Conservation (phyloP, 768 basidiomycete species). For the Serendipita sp. region DNA sequence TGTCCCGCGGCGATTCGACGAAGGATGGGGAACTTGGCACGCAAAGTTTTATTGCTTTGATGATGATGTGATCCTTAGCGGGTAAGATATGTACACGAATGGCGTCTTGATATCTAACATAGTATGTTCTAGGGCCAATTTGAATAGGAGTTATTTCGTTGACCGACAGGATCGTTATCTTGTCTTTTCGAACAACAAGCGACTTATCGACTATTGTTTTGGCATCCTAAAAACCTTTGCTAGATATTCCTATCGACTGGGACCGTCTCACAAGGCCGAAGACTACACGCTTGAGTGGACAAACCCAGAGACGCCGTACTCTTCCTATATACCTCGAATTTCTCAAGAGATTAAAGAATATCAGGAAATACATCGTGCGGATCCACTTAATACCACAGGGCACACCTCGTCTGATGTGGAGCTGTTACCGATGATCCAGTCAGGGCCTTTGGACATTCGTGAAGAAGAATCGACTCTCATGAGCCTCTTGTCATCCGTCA, state of each 20-base stretch:
- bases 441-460: conserved; percentile 68
- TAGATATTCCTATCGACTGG: conserved; percentile 53
- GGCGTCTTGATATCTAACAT: neutral
- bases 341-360: conserved; percentile 39
- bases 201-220: conserved; percentile 67
- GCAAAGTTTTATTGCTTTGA: conserved; percentile 91
- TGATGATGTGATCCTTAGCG: conserved; percentile 81
- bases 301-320: conserved; percentile 18
- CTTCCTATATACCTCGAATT: conserved; percentile 52
- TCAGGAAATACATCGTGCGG: conserved; percentile 30
- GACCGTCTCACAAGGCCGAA: conserved; percentile 1
- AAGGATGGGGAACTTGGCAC: conserved; percentile 99
- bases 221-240: conserved; percentile 56
- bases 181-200: conserved; percentile 43
- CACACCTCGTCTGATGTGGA: conserved; percentile 28
- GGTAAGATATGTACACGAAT: conserved; percentile 36
- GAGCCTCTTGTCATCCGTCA: conserved; percentile 35
- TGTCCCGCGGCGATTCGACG: conserved; percentile 86
- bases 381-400: conserved; percentile 15
- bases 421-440: conserved; percentile 75
- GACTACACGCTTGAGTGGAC: conserved; percentile 13
- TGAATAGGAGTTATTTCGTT: conserved; percentile 85
- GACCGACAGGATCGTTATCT: conserved; percentile 92
- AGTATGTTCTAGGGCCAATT: conserved; percentile 54
- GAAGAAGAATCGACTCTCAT: conserved; percentile 63